Conservation (phyloP, 1,284 basidiomycete genomes). For the Jaminaea rosea region DNA sequence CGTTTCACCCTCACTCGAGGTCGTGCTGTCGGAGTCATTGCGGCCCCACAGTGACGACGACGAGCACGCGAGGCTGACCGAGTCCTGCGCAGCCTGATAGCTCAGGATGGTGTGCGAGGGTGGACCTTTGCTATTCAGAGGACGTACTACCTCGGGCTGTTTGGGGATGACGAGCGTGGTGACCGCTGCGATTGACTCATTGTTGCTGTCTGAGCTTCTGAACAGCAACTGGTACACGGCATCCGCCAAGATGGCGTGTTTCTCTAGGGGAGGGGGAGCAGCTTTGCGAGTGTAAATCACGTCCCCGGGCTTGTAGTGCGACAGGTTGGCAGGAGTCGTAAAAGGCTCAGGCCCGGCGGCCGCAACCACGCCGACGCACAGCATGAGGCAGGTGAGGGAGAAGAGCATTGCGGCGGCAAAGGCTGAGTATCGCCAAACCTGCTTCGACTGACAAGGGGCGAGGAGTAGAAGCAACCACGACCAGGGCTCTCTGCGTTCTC, state of each 20-base stretch:
- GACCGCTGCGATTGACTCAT: constrained; percentile 8
- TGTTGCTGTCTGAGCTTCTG: background rate
- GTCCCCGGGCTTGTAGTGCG: constrained; percentile 16
- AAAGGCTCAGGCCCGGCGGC: no score
- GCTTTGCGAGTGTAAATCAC: constrained; percentile 16
- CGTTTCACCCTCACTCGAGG: no score
- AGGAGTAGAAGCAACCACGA: no score
- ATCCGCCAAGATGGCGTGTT: background rate
- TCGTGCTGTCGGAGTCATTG: no score
- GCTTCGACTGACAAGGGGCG: no score
- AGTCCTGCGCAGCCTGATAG: constrained; percentile 2
- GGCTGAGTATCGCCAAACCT: no score
- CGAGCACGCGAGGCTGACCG: constrained; percentile 3
- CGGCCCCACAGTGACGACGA: constrained; percentile 1
- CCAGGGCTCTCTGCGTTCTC: no score
- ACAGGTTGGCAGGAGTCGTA: constrained; percentile 17
- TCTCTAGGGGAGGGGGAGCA: no score
- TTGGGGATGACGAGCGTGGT: constrained; percentile 8
- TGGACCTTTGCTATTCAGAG: no score
- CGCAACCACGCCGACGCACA: no score
- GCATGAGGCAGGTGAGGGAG: no score
- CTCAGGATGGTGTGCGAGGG: constrained; percentile 5
- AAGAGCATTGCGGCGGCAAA: no score
- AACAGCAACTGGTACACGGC: constrained; percentile 8
- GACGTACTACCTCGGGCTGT: background rate